These are phyloP conservation scores for Nemania sp. DNA, from an alignment of 2,329 filamentous ascomycete genomes.

Conservation along the genomic window DNA sequence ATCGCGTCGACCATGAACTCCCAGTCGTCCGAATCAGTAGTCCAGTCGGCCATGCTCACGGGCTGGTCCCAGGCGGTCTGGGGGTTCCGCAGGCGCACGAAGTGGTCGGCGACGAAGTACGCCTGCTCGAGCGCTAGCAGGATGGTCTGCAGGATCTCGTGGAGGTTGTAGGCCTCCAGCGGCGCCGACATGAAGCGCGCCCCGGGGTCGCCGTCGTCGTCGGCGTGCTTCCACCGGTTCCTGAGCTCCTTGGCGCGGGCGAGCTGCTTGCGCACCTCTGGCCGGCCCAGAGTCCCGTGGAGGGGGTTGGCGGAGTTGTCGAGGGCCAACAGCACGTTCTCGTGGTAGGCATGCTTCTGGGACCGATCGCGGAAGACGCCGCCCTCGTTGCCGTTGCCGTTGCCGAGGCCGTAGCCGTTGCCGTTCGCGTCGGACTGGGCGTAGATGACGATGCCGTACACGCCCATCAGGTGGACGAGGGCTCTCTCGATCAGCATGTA, in stretches of 20 bases:
- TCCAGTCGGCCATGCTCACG: slow-evolving; percentile 29
- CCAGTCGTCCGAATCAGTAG: slow-evolving; percentile 52
- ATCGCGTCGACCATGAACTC: slow-evolving; percentile 64
- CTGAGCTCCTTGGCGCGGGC: slow-evolving; percentile 70
- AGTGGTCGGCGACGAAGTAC: slow-evolving; percentile 55
- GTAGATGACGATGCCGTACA: slow-evolving; percentile 61
- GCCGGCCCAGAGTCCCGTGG: slow-evolving; percentile 57
- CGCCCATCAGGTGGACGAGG: slow-evolving; percentile 67
- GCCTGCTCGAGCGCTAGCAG: slow-evolving; percentile 64
- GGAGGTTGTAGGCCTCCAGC: slow-evolving; percentile 65
- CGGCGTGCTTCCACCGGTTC: slow-evolving; percentile 74
- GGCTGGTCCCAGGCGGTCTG: slow-evolving; percentile 16
- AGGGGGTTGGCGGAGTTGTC: slow-evolving; percentile 62
- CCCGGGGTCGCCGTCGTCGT: slow-evolving; percentile 43
- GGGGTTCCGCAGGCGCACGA: slow-evolving; percentile 42
- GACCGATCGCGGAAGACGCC: slow-evolving; percentile 15
- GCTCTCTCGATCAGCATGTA: slow-evolving; percentile 74
- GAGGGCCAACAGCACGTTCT: slow-evolving; percentile 68
- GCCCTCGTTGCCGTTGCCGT: not conserved
- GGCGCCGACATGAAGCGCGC: slow-evolving; percentile 39
- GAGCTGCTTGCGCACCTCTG: slow-evolving; percentile 61
- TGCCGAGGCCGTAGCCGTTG: slow-evolving; percentile 15
- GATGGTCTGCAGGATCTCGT: slow-evolving; percentile 61
- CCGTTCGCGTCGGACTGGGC: slow-evolving; percentile 20
- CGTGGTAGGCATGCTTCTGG: slow-evolving; percentile 64